Conservation (phyloP, 2,329 filamentous ascomycete genomes). For the Colletotrichum musae region DNA sequence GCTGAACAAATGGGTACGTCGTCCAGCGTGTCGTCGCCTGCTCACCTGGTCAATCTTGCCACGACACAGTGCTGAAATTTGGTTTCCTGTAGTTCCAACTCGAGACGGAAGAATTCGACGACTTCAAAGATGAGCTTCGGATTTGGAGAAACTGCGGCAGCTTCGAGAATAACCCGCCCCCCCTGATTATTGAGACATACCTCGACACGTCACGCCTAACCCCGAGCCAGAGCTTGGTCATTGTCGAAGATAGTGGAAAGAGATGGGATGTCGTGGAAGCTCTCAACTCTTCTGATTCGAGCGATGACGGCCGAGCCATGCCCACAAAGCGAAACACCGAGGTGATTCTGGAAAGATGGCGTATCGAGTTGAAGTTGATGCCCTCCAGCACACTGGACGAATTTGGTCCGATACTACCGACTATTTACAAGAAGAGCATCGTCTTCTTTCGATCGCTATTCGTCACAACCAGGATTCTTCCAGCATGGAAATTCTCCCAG, state of each 20-base stretch:
- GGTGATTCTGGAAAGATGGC: conserved; percentile 93
- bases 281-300: conserved; percentile 74
- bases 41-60: not conserved
- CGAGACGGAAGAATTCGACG: conserved; percentile 92
- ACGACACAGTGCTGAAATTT: not conserved
- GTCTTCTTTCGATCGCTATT: conserved; percentile 93
- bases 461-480: conserved; percentile 84
- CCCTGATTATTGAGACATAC: conserved; percentile 91
- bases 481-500: conserved; percentile 86
- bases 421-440: conserved; percentile 97
- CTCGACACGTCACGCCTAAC: conserved; percentile 85
- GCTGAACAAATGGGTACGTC: conserved; percentile 88
- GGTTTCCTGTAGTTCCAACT: conserved; percentile 84
- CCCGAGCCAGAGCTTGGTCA: conserved; percentile 87
- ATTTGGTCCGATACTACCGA: conserved; percentile 79
- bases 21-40: not conserved
- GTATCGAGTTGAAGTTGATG: conserved; percentile 81
- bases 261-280: conserved; percentile 93
- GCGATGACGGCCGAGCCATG: conserved; percentile 55
- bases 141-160: conserved; percentile 87
- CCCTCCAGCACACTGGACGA: conserved; percentile 64
- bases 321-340: conserved; percentile 71
- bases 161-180: conserved; percentile 79
- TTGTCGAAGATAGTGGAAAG: conserved; percentile 90
- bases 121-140: conserved; percentile 84